These are phyloP conservation scores for Mrakia blollopis DNA, from an alignment of 768 basidiomycete genomes.

Conservation along the genomic window DNA sequence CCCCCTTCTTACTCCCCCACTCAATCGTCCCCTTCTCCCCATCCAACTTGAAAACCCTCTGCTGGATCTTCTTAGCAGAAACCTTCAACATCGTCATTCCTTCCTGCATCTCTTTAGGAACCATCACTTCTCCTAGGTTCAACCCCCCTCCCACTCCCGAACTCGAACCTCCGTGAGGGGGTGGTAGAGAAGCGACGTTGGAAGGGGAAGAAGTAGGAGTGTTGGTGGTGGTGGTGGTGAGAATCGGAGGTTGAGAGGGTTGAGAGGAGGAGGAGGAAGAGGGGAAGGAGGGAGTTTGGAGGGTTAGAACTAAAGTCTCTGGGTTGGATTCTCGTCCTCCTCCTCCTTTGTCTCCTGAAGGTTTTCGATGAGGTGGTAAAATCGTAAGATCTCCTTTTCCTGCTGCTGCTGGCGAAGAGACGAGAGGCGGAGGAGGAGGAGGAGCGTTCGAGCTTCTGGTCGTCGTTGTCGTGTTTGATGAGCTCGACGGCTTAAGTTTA, in stretches of 20 bases:
- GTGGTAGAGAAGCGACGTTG: no score
- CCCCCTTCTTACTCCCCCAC: conserved; percentile 67
- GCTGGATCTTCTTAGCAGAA: conserved; percentile 69
- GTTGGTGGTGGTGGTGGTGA: not conserved
- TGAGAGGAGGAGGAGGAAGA: not conserved
- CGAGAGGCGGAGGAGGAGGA: not conserved
- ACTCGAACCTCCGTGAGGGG: no score
- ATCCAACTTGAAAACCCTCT: conserved; percentile 64
- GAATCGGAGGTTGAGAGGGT: not conserved
- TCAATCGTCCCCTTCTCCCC: conserved; percentile 74
- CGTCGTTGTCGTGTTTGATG: not conserved
- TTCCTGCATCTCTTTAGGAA: not conserved
- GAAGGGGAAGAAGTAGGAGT: not conserved
- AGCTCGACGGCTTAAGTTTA: not conserved
- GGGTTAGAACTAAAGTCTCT: no score
- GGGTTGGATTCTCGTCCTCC: not conserved
- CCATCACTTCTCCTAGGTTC: conserved; percentile 5
- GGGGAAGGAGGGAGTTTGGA: not conserved
- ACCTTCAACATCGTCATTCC: conserved; percentile 72
- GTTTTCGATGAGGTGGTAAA: not conserved
- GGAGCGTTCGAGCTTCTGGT: not conserved
- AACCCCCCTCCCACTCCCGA: not conserved
- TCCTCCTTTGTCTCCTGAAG: not conserved
- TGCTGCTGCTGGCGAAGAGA: no score
- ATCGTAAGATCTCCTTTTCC: not conserved